Evolutionary conservation across 495 filamentous ascomycete genomes (phyloP).

Genomic region (Aspergillus bertholletiae): DNA sequence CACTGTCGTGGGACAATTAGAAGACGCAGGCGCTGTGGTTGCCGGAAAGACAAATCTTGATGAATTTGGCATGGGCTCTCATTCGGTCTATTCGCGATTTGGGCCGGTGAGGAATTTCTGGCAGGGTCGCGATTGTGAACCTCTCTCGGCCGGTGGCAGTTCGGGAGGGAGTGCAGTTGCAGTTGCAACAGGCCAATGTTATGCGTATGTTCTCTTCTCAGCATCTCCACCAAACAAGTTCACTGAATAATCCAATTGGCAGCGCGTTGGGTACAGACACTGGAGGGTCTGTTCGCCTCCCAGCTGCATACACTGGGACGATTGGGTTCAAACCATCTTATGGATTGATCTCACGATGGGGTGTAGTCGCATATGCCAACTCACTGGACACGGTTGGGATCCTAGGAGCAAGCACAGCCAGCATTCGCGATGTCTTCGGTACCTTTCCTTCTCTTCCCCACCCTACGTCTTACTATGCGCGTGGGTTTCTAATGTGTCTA

Average conservation of each 20-base stretch:
- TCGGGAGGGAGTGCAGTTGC: conserved; percentile 93
- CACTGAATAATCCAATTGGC: not conserved
- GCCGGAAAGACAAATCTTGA: conserved; percentile 88
- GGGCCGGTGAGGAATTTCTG: conserved; percentile 57
- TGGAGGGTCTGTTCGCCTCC: conserved; percentile 86
- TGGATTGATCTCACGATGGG: conserved; percentile 77
- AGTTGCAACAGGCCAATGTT: conserved; percentile 66
- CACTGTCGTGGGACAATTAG: conserved; percentile 69
- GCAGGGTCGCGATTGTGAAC: conserved; percentile 17
- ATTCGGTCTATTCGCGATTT: conserved; percentile 71
- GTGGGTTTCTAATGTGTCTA: conserved; percentile 14
- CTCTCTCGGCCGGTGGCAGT: conserved; percentile 78
- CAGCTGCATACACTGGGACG: conserved; percentile 83
- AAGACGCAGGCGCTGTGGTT: conserved; percentile 60
- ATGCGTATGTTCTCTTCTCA: conserved; percentile 45
- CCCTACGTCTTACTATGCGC: not conserved
- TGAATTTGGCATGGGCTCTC: conserved; percentile 98
- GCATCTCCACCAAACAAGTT: conserved; percentile 1
- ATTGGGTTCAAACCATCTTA: conserved; percentile 95
- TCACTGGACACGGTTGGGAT: conserved; percentile 93
- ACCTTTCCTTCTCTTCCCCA: conserved; percentile 10
- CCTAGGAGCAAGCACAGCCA: conserved; percentile 49
- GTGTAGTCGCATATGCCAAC: conserved; percentile 93
- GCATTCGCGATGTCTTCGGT: conserved; percentile 55
- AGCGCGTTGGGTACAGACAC: conserved; percentile 91